phyloP scores from a whole-genome alignment of 2,329 filamentous ascomycete species.

The Pseudogymnoascus sp. region DNA sequence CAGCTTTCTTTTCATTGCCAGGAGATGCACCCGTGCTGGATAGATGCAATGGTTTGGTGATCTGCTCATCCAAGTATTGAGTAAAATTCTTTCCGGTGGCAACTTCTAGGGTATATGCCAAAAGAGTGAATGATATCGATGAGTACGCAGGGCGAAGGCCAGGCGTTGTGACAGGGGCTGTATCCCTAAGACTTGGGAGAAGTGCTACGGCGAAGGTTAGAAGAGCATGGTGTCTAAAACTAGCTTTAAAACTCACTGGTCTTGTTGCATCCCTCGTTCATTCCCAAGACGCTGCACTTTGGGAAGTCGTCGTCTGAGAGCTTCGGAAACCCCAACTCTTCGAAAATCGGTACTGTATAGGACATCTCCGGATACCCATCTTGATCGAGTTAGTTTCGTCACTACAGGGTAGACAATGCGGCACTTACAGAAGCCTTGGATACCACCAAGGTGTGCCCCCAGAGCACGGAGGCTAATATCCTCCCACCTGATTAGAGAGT shows the following conservation, averaged over 20 bases:
- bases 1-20: background rate
- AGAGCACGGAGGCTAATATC: background rate
- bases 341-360: background rate
- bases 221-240: background rate
- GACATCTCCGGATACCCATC: conserved; percentile 2
- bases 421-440: conserved; percentile 1
- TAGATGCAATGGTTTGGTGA: conserved; percentile 27
- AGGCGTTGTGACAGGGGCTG: background rate
- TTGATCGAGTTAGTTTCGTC: background rate
- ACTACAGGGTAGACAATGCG: background rate
- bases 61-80: conserved; percentile 11
- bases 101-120: conserved; percentile 30
- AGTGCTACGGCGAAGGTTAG: background rate
- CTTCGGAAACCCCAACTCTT: background rate
- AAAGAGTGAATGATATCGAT: conserved; percentile 16
- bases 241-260: background rate
- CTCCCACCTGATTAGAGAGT: background rate
- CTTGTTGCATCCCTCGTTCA: background rate
- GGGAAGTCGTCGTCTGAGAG: background rate
- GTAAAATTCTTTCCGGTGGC: conserved; percentile 26
- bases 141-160: background rate
- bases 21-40: conserved; percentile 19
- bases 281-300: background rate
- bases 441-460: background rate
- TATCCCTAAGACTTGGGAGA: background rate